phyloP scores from a whole-genome alignment of 257 asterid species.

The Voacanga thouarsii region DNA sequence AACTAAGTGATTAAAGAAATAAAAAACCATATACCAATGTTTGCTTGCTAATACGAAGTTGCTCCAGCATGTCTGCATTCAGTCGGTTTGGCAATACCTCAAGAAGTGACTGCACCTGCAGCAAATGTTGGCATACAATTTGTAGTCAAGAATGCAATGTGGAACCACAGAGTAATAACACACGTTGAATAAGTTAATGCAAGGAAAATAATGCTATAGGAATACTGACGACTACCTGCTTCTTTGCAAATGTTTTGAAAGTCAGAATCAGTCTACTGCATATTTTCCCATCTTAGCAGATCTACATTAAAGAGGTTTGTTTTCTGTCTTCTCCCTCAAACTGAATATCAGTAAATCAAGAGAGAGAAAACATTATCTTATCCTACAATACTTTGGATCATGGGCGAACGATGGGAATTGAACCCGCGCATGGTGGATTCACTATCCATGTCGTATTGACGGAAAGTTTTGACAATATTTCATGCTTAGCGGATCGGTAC shows the following conservation, averaged over 20 bases:
- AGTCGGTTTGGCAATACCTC: constrained; percentile 94
- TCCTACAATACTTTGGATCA: neutral
- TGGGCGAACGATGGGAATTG: too few species aligned
- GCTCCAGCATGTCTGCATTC: constrained; percentile 86
- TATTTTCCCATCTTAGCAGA: neutral
- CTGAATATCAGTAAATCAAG: neutral
- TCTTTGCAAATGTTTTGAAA: neutral
- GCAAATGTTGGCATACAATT: constrained; percentile 14
- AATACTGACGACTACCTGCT: neutral
- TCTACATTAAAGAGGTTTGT: neutral
- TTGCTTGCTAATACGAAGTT: constrained; percentile 95
- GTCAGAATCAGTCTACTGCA: neutral
- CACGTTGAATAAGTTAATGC: neutral
- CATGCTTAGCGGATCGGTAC: too few species aligned
- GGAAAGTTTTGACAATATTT: too few species aligned
- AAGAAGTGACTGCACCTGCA: constrained; percentile 85
- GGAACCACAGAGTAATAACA: neutral
- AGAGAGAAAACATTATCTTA: neutral
- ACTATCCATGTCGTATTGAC: too few species aligned
- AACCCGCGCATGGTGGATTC: too few species aligned
- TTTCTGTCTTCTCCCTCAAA: neutral
- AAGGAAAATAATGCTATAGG: neutral
- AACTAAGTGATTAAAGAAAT: neutral
- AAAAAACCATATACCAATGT: constrained; percentile 48
- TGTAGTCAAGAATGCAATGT: neutral